Evolutionary conservation across 2,329 filamentous ascomycete genomes (phyloP).

Genomic region (Curvularia verruculosa): DNA sequence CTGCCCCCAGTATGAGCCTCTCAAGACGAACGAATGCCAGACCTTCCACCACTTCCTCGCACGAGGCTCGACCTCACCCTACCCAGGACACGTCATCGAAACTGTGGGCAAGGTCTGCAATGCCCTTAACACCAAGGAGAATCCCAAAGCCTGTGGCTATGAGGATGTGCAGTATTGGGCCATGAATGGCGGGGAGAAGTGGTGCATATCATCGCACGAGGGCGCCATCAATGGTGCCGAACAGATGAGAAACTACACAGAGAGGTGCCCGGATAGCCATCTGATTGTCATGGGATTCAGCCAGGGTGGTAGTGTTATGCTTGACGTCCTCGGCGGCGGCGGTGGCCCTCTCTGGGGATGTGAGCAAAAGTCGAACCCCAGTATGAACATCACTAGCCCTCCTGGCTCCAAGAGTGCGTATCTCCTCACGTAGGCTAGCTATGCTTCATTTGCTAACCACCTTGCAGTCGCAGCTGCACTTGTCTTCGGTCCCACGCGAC

Average conservation of each 20-base stretch:
- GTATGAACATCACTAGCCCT: slow-evolving; percentile 26
- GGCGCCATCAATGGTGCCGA: slow-evolving; percentile 33
- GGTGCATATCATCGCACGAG: slow-evolving; percentile 37
- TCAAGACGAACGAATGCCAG: slow-evolving; percentile 35
- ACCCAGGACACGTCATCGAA: slow-evolving; percentile 36
- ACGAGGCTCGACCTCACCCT: slow-evolving; percentile 35
- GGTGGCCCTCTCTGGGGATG: slow-evolving; percentile 36
- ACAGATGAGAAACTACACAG: slow-evolving; percentile 38
- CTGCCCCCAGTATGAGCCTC: slow-evolving; percentile 31
- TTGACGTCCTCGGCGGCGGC: slow-evolving; percentile 35
- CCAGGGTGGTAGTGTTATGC: slow-evolving; percentile 34
- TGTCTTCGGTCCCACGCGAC: slow-evolving; percentile 33
- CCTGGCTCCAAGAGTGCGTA: slow-evolving; percentile 32
- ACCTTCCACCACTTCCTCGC: slow-evolving; percentile 35
- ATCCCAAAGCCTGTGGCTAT: slow-evolving; percentile 33
- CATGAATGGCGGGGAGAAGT: slow-evolving; percentile 32
- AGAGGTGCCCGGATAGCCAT: slow-evolving; percentile 35
- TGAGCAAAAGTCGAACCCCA: slow-evolving; percentile 28
- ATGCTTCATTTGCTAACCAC: slow-evolving; percentile 11
- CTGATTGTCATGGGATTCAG: slow-evolving; percentile 38
- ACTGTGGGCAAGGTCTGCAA: slow-evolving; percentile 36
- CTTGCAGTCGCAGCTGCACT: slow-evolving; percentile 31
- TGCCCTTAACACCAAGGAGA: slow-evolving; percentile 30
- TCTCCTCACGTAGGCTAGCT: too few relatives aligned
- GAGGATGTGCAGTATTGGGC: slow-evolving; percentile 37